These are phyloP conservation scores for Hemerocallis citrina DNA, from an alignment of 106 monocot genomes.

Conservation along the genomic window DNA sequence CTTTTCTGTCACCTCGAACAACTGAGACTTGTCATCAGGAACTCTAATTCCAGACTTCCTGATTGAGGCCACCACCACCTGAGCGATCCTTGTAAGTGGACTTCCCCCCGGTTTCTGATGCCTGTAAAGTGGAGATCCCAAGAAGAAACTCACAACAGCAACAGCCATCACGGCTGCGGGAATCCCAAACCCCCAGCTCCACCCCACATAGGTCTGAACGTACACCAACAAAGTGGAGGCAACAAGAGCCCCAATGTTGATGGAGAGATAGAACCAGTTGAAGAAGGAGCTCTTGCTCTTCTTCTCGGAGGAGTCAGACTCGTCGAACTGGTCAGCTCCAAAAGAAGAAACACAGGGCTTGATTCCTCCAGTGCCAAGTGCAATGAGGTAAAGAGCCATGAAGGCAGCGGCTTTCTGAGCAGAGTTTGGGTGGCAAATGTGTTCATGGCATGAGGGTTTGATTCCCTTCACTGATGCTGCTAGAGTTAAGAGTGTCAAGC, in stretches of 20 bases:
- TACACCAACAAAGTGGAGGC: constrained; percentile 34
- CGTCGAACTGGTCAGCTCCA: constrained; percentile 43
- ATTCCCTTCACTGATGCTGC: constrained; percentile 29
- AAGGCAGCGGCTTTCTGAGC: constrained; percentile 19
- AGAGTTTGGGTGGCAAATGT: constrained; percentile 21
- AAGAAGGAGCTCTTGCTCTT: constrained; percentile 48
- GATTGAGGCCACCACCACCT: constrained; percentile 25
- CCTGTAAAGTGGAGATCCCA: constrained; percentile 26
- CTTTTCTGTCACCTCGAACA: constrained; percentile 30
- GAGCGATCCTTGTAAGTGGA: constrained; percentile 35
- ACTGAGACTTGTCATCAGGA: constrained; percentile 19
- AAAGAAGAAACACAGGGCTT: constrained; percentile 49
- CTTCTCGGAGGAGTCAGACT: constrained; percentile 32
- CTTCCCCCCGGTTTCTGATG: constrained; percentile 47
- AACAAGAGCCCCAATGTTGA: constrained; percentile 37
- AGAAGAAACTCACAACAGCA: constrained; percentile 29
- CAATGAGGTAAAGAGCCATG: constrained; percentile 32
- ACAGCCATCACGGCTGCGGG: constrained; percentile 32
- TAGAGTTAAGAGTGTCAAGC: constrained; percentile 24
- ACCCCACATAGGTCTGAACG: constrained; percentile 33
- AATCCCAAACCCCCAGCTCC: constrained; percentile 42
- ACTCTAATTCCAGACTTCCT: constrained; percentile 26
- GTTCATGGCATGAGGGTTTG: constrained; percentile 18
- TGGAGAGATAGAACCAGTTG: constrained; percentile 51
- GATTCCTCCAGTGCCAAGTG: constrained; percentile 39